A percentile compares a stretch with the other conserved stretches of the same genome.
These are phyloP conservation scores for Dispira parvispora DNA, from an alignment of 192 early-diverging fungal genomes.

Conservation along the genomic window DNA sequence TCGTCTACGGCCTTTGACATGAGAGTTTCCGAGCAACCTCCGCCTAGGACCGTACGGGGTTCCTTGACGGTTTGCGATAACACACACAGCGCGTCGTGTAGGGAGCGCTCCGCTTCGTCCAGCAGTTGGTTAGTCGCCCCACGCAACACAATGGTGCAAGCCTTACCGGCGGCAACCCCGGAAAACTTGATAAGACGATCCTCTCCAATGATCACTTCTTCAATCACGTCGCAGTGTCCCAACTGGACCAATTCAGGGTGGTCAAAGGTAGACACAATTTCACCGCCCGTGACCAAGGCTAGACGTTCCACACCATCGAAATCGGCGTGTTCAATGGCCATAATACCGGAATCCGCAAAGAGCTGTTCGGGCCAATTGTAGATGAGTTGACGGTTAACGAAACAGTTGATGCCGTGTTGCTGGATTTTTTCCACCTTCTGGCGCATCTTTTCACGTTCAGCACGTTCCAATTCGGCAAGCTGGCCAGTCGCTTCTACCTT, in stretches of 20 bases:
- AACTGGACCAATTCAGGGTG: slow-evolving; percentile 91
- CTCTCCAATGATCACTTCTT: slow-evolving; percentile 98
- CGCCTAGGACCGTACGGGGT: slow-evolving; percentile 84
- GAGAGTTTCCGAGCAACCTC: slow-evolving; percentile 92
- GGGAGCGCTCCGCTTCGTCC: slow-evolving; percentile 91
- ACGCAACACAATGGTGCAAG: slow-evolving; percentile 95
- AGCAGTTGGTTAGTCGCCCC: slow-evolving; percentile 88
- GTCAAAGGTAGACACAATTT: slow-evolving; percentile 97
- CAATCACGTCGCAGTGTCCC: slow-evolving; percentile 89
- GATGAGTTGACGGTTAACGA: slow-evolving; percentile 98
- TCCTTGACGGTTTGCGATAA: slow-evolving; percentile 89
- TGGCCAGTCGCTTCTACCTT: slow-evolving; percentile 92
- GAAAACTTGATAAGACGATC: slow-evolving; percentile 96
- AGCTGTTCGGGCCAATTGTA: slow-evolving; percentile 99
- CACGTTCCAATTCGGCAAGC: slow-evolving; percentile 95
- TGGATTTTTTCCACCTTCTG: slow-evolving; percentile 98
- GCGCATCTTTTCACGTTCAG: slow-evolving; percentile 97
- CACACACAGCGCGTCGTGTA: slow-evolving; percentile 94
- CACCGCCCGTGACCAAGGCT: slow-evolving; percentile 93
- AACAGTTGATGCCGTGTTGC: slow-evolving; percentile 93
- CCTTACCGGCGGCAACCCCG: slow-evolving; percentile 86
- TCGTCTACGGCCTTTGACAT: slow-evolving; percentile 98
- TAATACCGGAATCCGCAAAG: slow-evolving; percentile 92
- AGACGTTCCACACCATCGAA: slow-evolving; percentile 96
- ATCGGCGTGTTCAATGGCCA: slow-evolving; percentile 97